phyloP scores from a whole-genome alignment of 768 basidiomycete genomes.

The Mycena rebaudengoi region DNA sequence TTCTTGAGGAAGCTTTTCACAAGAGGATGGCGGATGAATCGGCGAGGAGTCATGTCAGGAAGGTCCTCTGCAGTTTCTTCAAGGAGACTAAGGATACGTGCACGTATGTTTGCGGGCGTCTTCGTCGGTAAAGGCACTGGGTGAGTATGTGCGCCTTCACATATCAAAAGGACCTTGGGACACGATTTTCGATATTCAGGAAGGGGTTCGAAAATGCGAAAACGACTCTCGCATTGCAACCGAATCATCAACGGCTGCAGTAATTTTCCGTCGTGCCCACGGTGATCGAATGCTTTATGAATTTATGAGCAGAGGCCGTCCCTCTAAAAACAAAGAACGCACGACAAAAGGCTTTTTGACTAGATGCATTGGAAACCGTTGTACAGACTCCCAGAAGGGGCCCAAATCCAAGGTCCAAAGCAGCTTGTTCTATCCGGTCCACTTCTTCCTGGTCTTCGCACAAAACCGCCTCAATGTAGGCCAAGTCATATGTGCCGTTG shows the following conservation, averaged over 20 bases:
- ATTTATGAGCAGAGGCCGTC: neutral
- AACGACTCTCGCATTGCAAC: constrained; percentile 13
- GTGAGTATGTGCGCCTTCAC: constrained; percentile 24
- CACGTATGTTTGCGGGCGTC: constrained; percentile 25
- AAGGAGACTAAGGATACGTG: constrained; percentile 20
- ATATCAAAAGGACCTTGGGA: constrained; percentile 24
- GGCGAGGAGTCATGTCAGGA: constrained; percentile 33
- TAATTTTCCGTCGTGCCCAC: constrained; percentile 1
- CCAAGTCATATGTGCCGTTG: constrained; percentile 26
- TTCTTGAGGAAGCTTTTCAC: constrained; percentile 19
- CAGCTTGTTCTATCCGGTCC: constrained; percentile 29
- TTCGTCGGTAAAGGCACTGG: constrained; percentile 31
- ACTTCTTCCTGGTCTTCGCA: constrained; percentile 28
- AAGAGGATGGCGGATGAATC: constrained; percentile 32
- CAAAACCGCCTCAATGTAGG: constrained; percentile 33
- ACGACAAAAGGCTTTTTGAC: constrained; percentile 28
- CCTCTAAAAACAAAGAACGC: no score
- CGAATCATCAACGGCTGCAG: constrained; percentile 17
- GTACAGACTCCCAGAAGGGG: no score
- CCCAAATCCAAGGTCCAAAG: no score
- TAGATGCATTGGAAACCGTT: constrained; percentile 26
- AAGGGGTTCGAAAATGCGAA: constrained; percentile 24
- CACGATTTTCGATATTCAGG: constrained; percentile 12
- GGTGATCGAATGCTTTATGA: constrained; percentile 31
- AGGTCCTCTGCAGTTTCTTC: constrained; percentile 19